Conservation (phyloP, 164 flowering plant species). For the Magnolia changhungtana region DNA sequence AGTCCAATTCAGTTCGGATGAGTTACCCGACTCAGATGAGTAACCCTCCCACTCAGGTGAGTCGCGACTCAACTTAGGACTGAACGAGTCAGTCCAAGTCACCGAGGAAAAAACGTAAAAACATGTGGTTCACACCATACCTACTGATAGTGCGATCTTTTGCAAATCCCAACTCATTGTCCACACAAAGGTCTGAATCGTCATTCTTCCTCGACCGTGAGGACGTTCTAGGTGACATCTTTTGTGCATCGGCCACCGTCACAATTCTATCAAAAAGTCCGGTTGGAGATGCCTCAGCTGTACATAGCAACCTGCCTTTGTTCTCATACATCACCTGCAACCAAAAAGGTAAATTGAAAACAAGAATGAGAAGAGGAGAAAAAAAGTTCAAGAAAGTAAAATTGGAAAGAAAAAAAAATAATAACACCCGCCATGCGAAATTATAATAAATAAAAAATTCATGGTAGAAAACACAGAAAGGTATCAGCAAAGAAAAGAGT, state of each 20-base stretch:
- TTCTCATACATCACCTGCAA: constrained; percentile 92
- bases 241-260: constrained; percentile 75
- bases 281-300: constrained; percentile 82
- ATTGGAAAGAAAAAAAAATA: no score
- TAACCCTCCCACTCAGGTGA: no score
- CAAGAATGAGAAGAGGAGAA: not conserved
- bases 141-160: constrained; percentile 97
- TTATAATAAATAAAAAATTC: not conserved
- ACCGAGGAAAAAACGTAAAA: not conserved
- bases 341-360: constrained; percentile 4
- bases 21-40: no score
- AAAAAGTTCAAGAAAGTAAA: not conserved
- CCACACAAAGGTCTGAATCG: constrained; percentile 77
- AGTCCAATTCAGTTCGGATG: no score
- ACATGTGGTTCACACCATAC: constrained; percentile 31
- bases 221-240: constrained; percentile 81
- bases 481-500: no score
- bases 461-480: not conserved
- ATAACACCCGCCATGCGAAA: not conserved
- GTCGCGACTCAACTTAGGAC: not conserved
- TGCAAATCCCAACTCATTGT: constrained; percentile 94
- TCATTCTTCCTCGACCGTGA: constrained; percentile 84
- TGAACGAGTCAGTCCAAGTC: not conserved
- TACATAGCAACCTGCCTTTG: constrained; percentile 69
- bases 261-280: constrained; percentile 68